Evolutionary conservation across 2,329 filamentous ascomycete species (phyloP).

Genomic region (Microsporum ferrugineum): DNA sequence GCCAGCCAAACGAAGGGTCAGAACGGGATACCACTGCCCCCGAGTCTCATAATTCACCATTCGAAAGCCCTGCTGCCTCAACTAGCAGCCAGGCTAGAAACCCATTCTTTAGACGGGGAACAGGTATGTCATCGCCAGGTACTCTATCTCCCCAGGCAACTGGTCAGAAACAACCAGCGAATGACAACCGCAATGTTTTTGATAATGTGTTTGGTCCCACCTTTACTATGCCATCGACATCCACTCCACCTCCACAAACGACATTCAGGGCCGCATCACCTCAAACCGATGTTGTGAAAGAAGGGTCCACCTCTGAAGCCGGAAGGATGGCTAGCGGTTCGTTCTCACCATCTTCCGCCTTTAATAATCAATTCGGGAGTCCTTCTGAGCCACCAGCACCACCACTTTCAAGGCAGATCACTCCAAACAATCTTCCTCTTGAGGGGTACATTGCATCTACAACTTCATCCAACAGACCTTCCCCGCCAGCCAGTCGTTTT

Average conservation of each 20-base stretch:
- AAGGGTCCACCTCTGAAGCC: background rate
- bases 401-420: conserved; percentile 65
- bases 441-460: conserved; percentile 46
- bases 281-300: conserved; percentile 14
- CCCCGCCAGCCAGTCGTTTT: conserved; percentile 57
- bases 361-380: conserved; percentile 22
- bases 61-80: conserved; percentile 56
- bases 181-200: conserved; percentile 56
- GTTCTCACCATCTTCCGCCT: conserved; percentile 53
- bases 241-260: conserved; percentile 42
- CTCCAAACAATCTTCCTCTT: conserved; percentile 63
- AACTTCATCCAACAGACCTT: conserved; percentile 66
- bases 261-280: conserved; percentile 49
- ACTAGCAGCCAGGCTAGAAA: conserved; percentile 66
- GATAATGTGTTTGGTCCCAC: conserved; percentile 76
- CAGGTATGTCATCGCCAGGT: conserved; percentile 39
- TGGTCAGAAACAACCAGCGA: conserved; percentile 18
- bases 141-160: conserved; percentile 33
- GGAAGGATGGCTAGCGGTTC: conserved; percentile 27
- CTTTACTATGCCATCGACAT: conserved; percentile 39
- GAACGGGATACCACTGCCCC: conserved; percentile 40
- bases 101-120: conserved; percentile 71
- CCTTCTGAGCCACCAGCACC: conserved; percentile 46
- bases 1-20: conserved; percentile 53
- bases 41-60: conserved; percentile 18